phyloP scores from a whole-genome alignment of 1,284 basidiomycete species.

The Abortiporus biennis region DNA sequence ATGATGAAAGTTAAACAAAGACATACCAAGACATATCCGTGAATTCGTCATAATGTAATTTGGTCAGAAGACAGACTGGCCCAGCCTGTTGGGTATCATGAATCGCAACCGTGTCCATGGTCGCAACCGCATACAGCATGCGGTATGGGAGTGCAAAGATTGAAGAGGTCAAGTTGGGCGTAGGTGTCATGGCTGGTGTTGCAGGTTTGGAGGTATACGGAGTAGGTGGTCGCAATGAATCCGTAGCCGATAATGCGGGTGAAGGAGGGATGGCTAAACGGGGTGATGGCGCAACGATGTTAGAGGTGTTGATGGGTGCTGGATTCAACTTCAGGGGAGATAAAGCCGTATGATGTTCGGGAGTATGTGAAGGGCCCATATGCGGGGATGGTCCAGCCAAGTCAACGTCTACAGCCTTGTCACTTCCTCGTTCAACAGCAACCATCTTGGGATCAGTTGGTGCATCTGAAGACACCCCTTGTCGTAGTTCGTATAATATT shows the following conservation, averaged over 20 bases:
- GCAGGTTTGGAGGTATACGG: slow-evolving; percentile 52
- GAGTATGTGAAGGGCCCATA: slow-evolving; percentile 12
- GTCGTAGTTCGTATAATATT: slow-evolving; percentile 83
- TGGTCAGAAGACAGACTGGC: slow-evolving; percentile 90
- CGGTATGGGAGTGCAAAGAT: slow-evolving; percentile 91
- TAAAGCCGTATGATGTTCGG: slow-evolving; percentile 8
- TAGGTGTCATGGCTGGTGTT: slow-evolving; percentile 32
- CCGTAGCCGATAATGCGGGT: slow-evolving; percentile 53
- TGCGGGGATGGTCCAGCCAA: slow-evolving; percentile 17
- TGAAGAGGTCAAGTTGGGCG: slow-evolving; percentile 35
- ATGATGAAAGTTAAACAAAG: slow-evolving; percentile 4
- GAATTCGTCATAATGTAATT: slow-evolving; percentile 96
- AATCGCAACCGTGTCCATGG: slow-evolving; percentile 92
- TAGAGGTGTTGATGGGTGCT: slow-evolving; percentile 3
- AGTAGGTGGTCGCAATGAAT: slow-evolving; percentile 46
- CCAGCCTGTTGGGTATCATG: slow-evolving; percentile 97
- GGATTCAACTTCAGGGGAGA: slow-evolving; percentile 17
- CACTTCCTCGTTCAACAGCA: slow-evolving; percentile 64
- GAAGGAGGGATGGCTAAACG: slow-evolving; percentile 38
- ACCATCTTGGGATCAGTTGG: slow-evolving; percentile 43
- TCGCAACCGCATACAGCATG: slow-evolving; percentile 94
- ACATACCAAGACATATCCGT: slow-evolving; percentile 94
- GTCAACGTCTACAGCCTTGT: slow-evolving; percentile 61
- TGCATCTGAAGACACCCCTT: slow-evolving; percentile 40
- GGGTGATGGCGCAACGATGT: slow-evolving; percentile 27